Conservation (phyloP, 768 basidiomycete species). For the Podaxis sp. region DNA sequence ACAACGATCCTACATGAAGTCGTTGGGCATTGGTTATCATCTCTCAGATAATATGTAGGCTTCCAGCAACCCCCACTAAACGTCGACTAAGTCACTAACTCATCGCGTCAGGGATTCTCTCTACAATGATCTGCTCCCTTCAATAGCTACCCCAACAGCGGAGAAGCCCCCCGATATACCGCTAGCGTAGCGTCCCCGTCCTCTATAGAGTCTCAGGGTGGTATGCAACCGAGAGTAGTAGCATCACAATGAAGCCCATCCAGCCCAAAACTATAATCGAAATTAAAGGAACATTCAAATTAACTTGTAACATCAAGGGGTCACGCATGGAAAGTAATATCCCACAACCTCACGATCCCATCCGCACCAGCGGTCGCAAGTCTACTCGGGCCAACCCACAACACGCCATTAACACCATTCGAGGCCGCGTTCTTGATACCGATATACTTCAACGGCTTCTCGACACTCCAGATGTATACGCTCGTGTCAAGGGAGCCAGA, state of each 20-base stretch:
- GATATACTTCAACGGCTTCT: slow-evolving; percentile 68
- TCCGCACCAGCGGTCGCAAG: slow-evolving; percentile 81
- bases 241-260: too few species aligned
- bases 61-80: too few species aligned
- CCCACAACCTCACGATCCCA: slow-evolving; percentile 75
- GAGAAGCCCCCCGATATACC: too few species aligned
- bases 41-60: too few species aligned
- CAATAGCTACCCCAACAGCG: too few species aligned
- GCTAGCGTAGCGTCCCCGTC: too few species aligned
- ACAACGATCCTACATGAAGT: neutral
- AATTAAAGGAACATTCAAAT: neutral
- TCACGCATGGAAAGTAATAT: slow-evolving; percentile 46
- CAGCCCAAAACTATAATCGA: neutral
- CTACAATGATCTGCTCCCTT: too few species aligned
- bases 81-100: too few species aligned
- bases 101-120: too few species aligned
- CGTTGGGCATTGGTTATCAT: too few species aligned
- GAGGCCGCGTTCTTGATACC: slow-evolving; percentile 84
- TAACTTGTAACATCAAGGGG: neutral
- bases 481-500: slow-evolving; percentile 94
- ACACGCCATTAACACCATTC: slow-evolving; percentile 79
- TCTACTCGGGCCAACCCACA: slow-evolving; percentile 66
- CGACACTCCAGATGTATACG: slow-evolving; percentile 84
- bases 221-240: too few species aligned
- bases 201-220: too few species aligned